phyloP scores from a whole-genome alignment of 1,284 basidiomycete species.

The Ganoderma sp. region DNA sequence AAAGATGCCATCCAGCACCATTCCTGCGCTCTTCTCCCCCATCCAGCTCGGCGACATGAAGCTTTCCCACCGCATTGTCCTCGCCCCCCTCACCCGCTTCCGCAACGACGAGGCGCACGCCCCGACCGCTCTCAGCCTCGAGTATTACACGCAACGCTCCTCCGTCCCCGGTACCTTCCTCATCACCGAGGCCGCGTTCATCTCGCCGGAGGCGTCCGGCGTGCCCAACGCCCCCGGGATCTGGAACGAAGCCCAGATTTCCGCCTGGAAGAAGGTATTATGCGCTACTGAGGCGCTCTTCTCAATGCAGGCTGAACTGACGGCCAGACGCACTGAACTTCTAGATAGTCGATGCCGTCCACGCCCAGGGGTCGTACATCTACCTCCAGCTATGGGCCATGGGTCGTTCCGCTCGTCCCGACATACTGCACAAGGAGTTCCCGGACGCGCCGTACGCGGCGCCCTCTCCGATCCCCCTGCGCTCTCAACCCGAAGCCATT shows the following conservation, averaged over 20 bases:
- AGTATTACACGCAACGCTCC: slow-evolving; percentile 57
- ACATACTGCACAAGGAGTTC: slow-evolving; percentile 36
- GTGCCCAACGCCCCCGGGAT: slow-evolving; percentile 50
- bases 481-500: background rate
- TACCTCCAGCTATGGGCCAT: slow-evolving; percentile 55
- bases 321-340: no score
- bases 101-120: slow-evolving; percentile 41
- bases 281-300: no score
- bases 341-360: slow-evolving; percentile 14
- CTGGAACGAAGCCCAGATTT: slow-evolving; percentile 51
- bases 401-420: slow-evolving; percentile 45
- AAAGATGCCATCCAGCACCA: background rate
- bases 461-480: slow-evolving; percentile 45
- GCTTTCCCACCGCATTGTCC: slow-evolving; percentile 52
- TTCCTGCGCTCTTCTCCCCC: slow-evolving; percentile 50
- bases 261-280: slow-evolving; percentile 52
- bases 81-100: slow-evolving; percentile 54
- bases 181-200: slow-evolving; percentile 55
- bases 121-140: slow-evolving; percentile 41
- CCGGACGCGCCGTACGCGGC: slow-evolving; percentile 38
- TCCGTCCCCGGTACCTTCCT: slow-evolving; percentile 51
- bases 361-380: slow-evolving; percentile 36
- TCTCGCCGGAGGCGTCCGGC: slow-evolving; percentile 45
- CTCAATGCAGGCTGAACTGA: no score
- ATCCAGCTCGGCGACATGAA: slow-evolving; percentile 48